phyloP scores from a whole-genome alignment of 2,329 filamentous ascomycete species.

The Thielaviopsis punctulata region DNA sequence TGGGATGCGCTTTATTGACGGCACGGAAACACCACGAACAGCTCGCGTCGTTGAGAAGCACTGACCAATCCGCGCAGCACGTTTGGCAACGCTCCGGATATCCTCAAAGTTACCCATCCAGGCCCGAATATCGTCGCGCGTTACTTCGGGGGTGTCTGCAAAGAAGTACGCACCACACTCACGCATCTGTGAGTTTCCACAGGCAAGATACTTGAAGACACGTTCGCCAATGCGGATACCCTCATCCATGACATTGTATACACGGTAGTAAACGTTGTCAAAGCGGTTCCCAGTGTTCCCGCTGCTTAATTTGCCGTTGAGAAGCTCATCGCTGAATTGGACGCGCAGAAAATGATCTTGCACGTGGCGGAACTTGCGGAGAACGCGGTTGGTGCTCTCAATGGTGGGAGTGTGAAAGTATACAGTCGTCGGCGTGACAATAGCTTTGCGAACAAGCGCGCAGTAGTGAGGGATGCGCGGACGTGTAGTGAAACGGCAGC shows the following conservation, averaged over 20 bases:
- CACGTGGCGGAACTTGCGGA: conserved; percentile 50
- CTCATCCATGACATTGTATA: conserved; percentile 53
- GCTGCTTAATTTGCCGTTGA: conserved; percentile 41
- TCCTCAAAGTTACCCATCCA: conserved; percentile 79
- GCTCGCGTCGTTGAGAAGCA: conserved; percentile 87
- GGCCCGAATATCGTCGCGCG: conserved; percentile 57
- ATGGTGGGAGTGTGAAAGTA: conserved; percentile 60
- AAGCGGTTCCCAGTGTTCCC: conserved; percentile 35
- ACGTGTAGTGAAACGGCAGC: background rate
- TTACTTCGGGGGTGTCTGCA: conserved; percentile 47
- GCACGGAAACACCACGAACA: conserved; percentile 45
- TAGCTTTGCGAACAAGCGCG: conserved; percentile 55
- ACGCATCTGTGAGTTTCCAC: conserved; percentile 86
- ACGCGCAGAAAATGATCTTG: conserved; percentile 75
- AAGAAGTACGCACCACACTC: conserved; percentile 93
- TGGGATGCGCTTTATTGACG: conserved; percentile 39
- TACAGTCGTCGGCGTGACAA: conserved; percentile 70
- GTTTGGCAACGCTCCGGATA: conserved; percentile 74
- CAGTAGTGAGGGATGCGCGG: conserved; percentile 49
- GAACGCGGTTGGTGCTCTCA: conserved; percentile 75
- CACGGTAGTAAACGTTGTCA: conserved; percentile 55
- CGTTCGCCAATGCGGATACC: conserved; percentile 72
- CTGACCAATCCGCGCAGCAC: conserved; percentile 76
- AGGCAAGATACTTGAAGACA: conserved; percentile 77
- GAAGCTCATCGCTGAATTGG: conserved; percentile 71